phyloP scores from a whole-genome alignment of 345 rosid genomes.

The Citrus australasica region DNA sequence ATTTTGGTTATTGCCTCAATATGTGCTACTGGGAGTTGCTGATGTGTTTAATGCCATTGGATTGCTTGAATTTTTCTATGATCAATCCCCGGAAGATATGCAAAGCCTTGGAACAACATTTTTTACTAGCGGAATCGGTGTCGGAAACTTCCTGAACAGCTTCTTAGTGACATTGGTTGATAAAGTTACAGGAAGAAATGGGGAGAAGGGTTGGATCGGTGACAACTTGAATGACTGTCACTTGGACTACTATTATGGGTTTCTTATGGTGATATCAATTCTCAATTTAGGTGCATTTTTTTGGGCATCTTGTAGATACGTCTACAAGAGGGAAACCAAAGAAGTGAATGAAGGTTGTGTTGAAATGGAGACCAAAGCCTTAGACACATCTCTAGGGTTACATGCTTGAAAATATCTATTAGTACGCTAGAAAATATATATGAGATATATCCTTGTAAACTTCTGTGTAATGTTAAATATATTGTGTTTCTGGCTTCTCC shows the following conservation, averaged over 20 bases:
- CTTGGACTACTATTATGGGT: conserved; percentile 84
- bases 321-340: conserved; percentile 67
- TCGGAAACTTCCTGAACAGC: conserved; percentile 82
- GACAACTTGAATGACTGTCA: conserved; percentile 72
- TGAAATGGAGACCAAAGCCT: conserved; percentile 46
- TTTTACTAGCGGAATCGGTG: conserved; percentile 86
- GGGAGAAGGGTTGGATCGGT: conserved; percentile 81
- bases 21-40: conserved; percentile 64
- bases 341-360: conserved; percentile 35
- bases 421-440: not conserved
- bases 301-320: conserved; percentile 64
- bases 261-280: conserved; percentile 57
- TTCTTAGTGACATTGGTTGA: conserved; percentile 74
- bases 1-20: conserved; percentile 81
- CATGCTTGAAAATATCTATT: conserved; percentile 30
- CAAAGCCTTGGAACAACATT: conserved; percentile 91
- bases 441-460: not conserved
- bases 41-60: conserved; percentile 85
- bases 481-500: not conserved
- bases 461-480: not conserved
- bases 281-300: conserved; percentile 61
- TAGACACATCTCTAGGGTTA: conserved; percentile 53
- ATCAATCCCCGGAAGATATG: conserved; percentile 89
- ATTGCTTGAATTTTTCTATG: conserved; percentile 81
- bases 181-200: conserved; percentile 46